Base-by-base conservation (phyloP, 1,284 basidiomycete genomes). In the Laetiporus sulphureus region DNA sequence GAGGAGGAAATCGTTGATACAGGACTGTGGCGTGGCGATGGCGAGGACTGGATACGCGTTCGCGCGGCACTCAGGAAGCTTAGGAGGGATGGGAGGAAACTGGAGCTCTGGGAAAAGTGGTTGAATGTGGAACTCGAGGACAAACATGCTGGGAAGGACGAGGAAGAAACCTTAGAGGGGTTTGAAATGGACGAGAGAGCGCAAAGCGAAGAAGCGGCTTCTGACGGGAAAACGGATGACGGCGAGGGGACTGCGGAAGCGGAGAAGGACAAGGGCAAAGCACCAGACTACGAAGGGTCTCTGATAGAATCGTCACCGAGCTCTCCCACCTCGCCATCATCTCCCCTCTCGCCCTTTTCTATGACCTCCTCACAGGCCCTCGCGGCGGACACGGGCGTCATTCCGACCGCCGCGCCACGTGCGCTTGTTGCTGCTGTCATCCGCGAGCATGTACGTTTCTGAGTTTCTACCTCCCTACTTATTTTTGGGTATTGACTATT, bases 81-180 rank as follows among this genome's bases (percentile, higher is more conserved):
- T 23, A 71, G 69, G 21, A 67, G 73, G 25, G 85, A 90, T 50
- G 83, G 86, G 3, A 70, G 72, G 41, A 81, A 77, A 55, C 66
- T 89, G 15, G 85, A 89, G 45, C 56, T 82, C 10, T 90, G 86
- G 85, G 67, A 65, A 45, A 55, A 63, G 20, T 89, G 86, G 86
- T 67, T 19, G 59, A 58, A 5, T 25, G 50, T 31, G 33, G 39
- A 40, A 21, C 36, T n/a, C 29, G 27, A 21, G 7, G 25, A 27
- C 25, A 27, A 27, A 8, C 25, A 27, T 7, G 8, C 25, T 27
- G 25, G 25, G 13, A 13, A 27, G 25, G 25, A 27, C 25, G 25
- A 27, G 25, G 13, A 27, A 13, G 8, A 8, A 27, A 27, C 25
- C 8, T 27, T 13, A 7, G 25, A 27, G 13, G 25, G n/a, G n/a